A percentile compares a stretch with the other conserved stretches of the same genome.
phyloP scores from a whole-genome alignment of 225 moss, liverwort and hornwort genomes.

The Ulota crispa region DNA sequence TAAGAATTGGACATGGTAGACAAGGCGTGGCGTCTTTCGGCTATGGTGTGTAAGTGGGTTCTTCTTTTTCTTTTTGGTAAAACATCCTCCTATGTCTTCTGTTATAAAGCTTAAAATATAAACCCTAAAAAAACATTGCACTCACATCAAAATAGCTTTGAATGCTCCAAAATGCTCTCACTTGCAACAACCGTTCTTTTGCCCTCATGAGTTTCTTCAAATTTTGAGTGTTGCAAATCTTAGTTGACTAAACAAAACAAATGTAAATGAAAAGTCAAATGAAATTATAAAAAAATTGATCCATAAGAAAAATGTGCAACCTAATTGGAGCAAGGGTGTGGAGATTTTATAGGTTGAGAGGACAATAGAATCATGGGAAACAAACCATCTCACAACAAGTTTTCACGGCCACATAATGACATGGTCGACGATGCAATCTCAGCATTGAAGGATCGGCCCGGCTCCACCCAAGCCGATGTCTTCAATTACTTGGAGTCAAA shows the following conservation, averaged over 20 bases:
- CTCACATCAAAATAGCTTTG: neutral
- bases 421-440: conserved; percentile 43
- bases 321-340: conserved; percentile 3
- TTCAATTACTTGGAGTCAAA: conserved; percentile 39
- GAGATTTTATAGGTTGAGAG: conserved; percentile 8
- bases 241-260: too few species aligned
- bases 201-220: neutral
- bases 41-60: too few species aligned
- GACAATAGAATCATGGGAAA: conserved; percentile 37
- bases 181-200: neutral
- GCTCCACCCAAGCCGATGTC: conserved; percentile 36
- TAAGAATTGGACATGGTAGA: too few species aligned
- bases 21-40: too few species aligned
- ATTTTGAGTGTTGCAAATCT: too few species aligned
- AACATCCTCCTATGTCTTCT: too few species aligned
- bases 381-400: conserved; percentile 14
- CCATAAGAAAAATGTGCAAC: too few species aligned
- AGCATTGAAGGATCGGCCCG: conserved; percentile 36
- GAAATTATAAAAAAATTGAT: too few species aligned
- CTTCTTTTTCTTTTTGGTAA: too few species aligned
- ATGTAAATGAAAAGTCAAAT: too few species aligned
- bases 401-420: conserved; percentile 29
- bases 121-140: neutral
- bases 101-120: too few species aligned
- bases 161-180: neutral